Conservation (phyloP, 768 basidiomycete genomes). For the Pulveroboletus ravenelii region DNA sequence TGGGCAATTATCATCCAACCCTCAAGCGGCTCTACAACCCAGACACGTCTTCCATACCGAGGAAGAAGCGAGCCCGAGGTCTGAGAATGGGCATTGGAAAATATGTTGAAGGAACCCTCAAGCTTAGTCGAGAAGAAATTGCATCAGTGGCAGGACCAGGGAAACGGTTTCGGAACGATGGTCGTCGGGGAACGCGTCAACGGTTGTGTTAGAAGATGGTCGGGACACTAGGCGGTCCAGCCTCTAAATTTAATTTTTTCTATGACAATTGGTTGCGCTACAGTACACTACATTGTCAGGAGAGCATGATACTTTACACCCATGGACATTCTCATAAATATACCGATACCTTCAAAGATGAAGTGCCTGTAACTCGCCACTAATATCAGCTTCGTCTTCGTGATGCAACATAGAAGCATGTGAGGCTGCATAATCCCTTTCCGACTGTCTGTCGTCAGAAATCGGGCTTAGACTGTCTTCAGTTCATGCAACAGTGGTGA, state of each 20-base stretch:
- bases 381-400: conserved; percentile 24
- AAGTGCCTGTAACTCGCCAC: conserved; percentile 17
- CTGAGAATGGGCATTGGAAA: conserved; percentile 76
- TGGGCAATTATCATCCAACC: conserved; percentile 81
- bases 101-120: conserved; percentile 65
- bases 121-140: conserved; percentile 61
- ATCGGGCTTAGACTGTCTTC: conserved; percentile 15
- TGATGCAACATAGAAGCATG: conserved; percentile 11
- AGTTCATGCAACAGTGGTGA: not conserved
- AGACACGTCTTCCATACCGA: conserved; percentile 20
- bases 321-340: conserved; percentile 7
- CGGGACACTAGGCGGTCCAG: not conserved
- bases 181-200: not conserved
- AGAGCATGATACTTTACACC: conserved; percentile 4
- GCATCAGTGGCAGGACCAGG: conserved; percentile 28
- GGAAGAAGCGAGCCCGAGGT: conserved; percentile 56
- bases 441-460: conserved; percentile 25
- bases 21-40: conserved; percentile 64
- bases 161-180: conserved; percentile 1
- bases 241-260: not conserved
- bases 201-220: conserved; percentile 7
- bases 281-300: conserved; percentile 5
- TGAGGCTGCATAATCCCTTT: conserved; percentile 18
- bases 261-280: not conserved
- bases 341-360: conserved; percentile 14